Base-by-base conservation (phyloP, 2,329 filamentous ascomycete genomes). In the Fusarium chuoi region DNA sequence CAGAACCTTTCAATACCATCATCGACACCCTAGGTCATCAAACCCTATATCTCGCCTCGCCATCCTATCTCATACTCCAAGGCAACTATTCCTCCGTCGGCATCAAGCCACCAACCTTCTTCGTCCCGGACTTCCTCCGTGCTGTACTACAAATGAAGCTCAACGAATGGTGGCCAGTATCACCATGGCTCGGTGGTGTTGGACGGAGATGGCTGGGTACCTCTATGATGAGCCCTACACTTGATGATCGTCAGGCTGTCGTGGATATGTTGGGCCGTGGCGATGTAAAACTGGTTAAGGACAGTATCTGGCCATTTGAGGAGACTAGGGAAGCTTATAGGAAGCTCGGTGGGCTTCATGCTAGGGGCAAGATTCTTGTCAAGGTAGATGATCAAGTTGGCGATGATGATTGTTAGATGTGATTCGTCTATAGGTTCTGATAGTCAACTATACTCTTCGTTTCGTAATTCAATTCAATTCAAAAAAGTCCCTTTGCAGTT, bases 311-410 rank as follows among this genome's bases (percentile, higher is more conserved):
- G 61, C 17, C 13, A 24, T 64, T 64, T 49, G 10, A 17, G 12
- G 54, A 63, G 22, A 24, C 61, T 0, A 60, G 60, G 54, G 35
- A 60, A 26, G 61, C 42, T 14, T 60, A 60, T 20, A 60, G 20
- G 10, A 60, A 63, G 13, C 54, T 63, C 3, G 35, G 41, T 18
- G 54, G 42, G 2, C 61, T 81, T 36, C 80, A 82, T 65, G 80
- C 83, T 1, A 77, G 78, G 18, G 83, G 84, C 2, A 85, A 85
- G 75, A 76, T 85, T 6, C 68, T 85, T 44, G 79, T 84, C 36
- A 79, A 79, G 70, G 79, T 82, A 20, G 75, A 79, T 65, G 59
- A 67, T 3, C 36, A 68, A 9, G 39, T 79, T 51, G 73, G 66
- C 5, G 76, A 80, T 45, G 71, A 79, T 28, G 78, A 78, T 28